Evolutionary conservation across 352 stramenopile genomes (phyloP), one percentile per base, ranked within the genome.

Genomic region (Blastocystis sp.): DNA sequence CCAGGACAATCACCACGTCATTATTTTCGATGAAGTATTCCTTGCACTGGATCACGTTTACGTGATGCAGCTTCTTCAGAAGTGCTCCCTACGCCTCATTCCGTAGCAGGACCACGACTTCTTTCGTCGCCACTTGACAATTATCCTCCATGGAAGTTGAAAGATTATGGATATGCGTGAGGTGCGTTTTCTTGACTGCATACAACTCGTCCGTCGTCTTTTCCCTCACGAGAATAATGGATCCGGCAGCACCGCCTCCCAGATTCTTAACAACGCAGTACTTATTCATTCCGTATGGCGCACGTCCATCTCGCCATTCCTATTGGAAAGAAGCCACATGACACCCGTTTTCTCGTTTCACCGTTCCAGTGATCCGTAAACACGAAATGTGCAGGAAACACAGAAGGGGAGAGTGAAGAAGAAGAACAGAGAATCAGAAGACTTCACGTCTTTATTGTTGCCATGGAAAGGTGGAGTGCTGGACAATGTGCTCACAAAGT

Each of bases 21-120:
- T 40, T 67, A 7, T 43, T 59, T 38, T 84, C 74, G 21, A 69
- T 84, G 56, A 84, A 84, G n/a, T 38, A 84, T 17, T 70, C 53
- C 45, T 41, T 53, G 52, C 74, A 84, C 11, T 34, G 28, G 17
- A 84, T 64, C 14, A 84, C 56, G 28, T 84, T 84, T 19, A 17
- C 52, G 23, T 84, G 74, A n/a, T 34, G 10, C 38, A 84, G 34
- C 28, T 52, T 40, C 19, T 40, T 67, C 28, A 84, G 52, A 4
- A 76, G 14, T 5, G 19, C 7, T 3, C 34, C 66, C 66, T 76
- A 52, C 23, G n/a, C n/a, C 4, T 76, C 34, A 76, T 19, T 21
- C 28, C 28, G 38, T 17, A 28, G 3, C 2, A 76, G 21, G 2
- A 45, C 5, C 14, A 3, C 21, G n/a, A 76, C 66, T 56, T 76